Evolutionary conservation across 2,329 filamentous ascomycete species (phyloP).

Genomic region (Ascochyta pisi): DNA sequence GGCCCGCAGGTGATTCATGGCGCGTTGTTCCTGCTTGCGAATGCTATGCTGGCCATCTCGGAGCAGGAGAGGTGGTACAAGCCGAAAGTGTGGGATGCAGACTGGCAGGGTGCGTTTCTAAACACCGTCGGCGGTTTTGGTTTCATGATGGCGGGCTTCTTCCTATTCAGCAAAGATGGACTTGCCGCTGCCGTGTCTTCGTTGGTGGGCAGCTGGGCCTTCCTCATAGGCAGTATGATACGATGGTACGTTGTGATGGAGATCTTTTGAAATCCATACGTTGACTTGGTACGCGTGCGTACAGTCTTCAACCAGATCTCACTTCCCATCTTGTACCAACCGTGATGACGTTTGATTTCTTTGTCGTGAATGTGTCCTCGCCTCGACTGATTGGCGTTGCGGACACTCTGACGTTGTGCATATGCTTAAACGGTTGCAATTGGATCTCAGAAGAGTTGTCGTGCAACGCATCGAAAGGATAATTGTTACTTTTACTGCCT

Average conservation of each 20-base stretch:
- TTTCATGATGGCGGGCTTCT: slow-evolving; percentile 39
- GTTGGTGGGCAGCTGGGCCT: slow-evolving; percentile 36
- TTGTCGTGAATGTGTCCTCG: not conserved
- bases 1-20: slow-evolving; percentile 37
- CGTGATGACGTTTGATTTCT: not conserved
- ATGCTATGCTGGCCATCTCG: slow-evolving; percentile 32
- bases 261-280: slow-evolving; percentile 13
- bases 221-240: slow-evolving; percentile 34
- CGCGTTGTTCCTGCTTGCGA: slow-evolving; percentile 34
- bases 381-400: not conserved
- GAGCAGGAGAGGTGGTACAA: slow-evolving; percentile 39
- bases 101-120: slow-evolving; percentile 37
- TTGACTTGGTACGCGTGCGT: not conserved
- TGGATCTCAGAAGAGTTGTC: slow-evolving; percentile 1
- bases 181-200: slow-evolving; percentile 25
- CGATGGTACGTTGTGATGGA: slow-evolving; percentile 38
- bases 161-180: slow-evolving; percentile 24
- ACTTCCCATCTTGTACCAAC: not conserved
- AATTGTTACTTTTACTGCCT: not conserved
- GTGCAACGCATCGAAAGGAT: not conserved
- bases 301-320: not conserved
- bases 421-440: not conserved
- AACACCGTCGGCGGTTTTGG: slow-evolving; percentile 36
- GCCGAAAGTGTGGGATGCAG: slow-evolving; percentile 29
- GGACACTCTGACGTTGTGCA: not conserved